Conservation (phyloP, 1,284 basidiomycete genomes). For the Puccinia sorghi region DNA sequence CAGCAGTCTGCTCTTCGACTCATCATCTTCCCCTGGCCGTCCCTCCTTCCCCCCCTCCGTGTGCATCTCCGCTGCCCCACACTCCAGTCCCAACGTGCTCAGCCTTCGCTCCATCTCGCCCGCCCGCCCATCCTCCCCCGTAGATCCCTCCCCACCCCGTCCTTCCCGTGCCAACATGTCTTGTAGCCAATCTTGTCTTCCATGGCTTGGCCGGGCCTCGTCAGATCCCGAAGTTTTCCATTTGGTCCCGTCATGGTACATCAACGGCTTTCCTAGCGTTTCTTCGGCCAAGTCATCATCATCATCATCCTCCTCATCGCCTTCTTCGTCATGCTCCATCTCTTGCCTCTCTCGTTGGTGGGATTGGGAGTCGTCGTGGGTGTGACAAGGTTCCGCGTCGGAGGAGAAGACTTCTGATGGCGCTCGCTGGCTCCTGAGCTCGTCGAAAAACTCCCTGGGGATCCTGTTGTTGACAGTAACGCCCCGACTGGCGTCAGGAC, state of each 20-base stretch:
- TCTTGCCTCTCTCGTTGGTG: not conserved
- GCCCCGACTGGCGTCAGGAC: not conserved
- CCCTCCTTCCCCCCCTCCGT: not conserved
- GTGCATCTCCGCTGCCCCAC: not conserved
- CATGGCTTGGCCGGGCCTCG: not conserved
- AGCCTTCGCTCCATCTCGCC: not conserved
- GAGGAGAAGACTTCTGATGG: slow-evolving; percentile 25
- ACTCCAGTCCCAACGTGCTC: not conserved
- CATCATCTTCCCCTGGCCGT: not conserved
- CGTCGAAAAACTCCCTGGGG: slow-evolving; percentile 1
- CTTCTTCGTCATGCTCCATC: not conserved
- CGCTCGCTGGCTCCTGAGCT: slow-evolving; percentile 4
- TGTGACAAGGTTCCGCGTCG: slow-evolving; percentile 6
- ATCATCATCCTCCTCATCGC: not conserved
- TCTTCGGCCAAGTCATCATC: slow-evolving; percentile 24
- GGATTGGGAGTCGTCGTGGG: not conserved
- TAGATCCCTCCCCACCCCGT: not conserved
- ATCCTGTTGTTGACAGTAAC: too few species aligned
- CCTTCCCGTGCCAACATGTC: not conserved
- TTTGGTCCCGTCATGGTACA: slow-evolving; percentile 42
- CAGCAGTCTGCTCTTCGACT: not conserved
- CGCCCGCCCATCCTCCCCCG: not conserved
- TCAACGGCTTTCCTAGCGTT: slow-evolving; percentile 5
- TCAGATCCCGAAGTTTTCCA: slow-evolving; percentile 9
- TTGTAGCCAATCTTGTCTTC: not conserved